Evolutionary conservation across 2,329 filamentous ascomycete species (phyloP), one percentile per base, ranked within the genome.

Genomic region (Botrytis elliptica): DNA sequence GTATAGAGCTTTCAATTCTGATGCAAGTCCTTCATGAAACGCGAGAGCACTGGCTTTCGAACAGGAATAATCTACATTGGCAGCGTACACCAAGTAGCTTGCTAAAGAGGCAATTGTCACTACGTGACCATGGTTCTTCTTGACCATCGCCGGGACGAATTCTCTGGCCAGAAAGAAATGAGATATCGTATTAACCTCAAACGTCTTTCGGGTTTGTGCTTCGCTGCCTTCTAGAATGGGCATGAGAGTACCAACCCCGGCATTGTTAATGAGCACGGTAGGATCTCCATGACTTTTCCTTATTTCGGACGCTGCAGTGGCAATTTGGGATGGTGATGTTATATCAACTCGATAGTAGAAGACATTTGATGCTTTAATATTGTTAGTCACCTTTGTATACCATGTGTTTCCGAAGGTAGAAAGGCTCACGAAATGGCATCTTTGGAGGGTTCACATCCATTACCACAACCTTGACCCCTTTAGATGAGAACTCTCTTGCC

Each of bases 191-290:
- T 94, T 94, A 77, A 94, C 89, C 75, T 90, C 89, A 81, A 93
- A 93, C 64, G 89, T 91, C 77, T 89, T 87, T 62, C 87, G 87
- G 75, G 91, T 85, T 76, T 89, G 86, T 14, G 82, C 83, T 71
- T 90, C 87, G 5, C 85, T 85, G 38, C 85, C 81, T 42, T 86
- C 85, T 49, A 93, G 84, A 75, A 94, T 86, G 5, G 86, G 86
- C 75, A 87, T 86, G 75, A 88, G 88, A 73, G 85, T 85, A 42
- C 85, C 87, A 52, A 91, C 85, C 75, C 90, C 91, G 12, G 91
- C 91, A 80, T 93, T 92, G 84, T 92, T 92, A 82, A 93, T 90
- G 8, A 94, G 83, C 74, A 94, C 85, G 0, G 91, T 93, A 0
- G 91, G 91, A 72, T 88, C 79, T 74, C 91, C 91, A 75, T 92